Evolutionary conservation across 345 rosid genomes (phyloP).

Genomic region (Populus ilicifolia): DNA sequence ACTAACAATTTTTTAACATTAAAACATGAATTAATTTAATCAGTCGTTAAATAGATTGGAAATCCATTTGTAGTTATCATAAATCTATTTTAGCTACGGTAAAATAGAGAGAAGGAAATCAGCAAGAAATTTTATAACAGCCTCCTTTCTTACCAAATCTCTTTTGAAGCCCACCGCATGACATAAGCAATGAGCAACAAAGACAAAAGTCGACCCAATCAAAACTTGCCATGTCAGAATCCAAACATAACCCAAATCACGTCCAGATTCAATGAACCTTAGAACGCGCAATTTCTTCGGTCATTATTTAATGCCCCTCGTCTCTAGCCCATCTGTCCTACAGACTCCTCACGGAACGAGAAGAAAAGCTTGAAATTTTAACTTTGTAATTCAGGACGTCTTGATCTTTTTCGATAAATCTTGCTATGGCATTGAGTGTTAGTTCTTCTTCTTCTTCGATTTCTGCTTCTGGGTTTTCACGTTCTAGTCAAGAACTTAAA

Average conservation of each 20-base stretch:
- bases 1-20: too few relatives aligned
- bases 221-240: constrained; percentile 29
- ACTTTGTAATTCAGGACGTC: not conserved
- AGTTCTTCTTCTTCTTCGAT: constrained; percentile 44
- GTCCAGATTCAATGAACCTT: constrained; percentile 58
- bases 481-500: constrained; percentile 38
- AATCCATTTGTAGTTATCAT: too few relatives aligned
- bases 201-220: constrained; percentile 11
- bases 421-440: constrained; percentile 44
- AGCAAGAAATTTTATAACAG: too few relatives aligned
- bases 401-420: not conserved
- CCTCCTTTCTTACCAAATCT: not conserved
- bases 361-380: not conserved
- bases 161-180: constrained; percentile 29
- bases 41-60: too few relatives aligned
- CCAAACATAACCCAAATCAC: not conserved
- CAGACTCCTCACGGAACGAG: not conserved
- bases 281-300: not conserved
- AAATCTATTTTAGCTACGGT: too few relatives aligned
- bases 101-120: too few relatives aligned
- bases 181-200: constrained; percentile 38
- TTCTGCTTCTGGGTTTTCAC: constrained; percentile 34
- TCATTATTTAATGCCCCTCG: constrained; percentile 37
- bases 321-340: not conserved
- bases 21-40: too few relatives aligned